Evolutionary conservation across 2,329 filamentous ascomycete species (phyloP), one percentile per base, ranked within the genome.

Genomic region (Emericellopsis atlantica): DNA sequence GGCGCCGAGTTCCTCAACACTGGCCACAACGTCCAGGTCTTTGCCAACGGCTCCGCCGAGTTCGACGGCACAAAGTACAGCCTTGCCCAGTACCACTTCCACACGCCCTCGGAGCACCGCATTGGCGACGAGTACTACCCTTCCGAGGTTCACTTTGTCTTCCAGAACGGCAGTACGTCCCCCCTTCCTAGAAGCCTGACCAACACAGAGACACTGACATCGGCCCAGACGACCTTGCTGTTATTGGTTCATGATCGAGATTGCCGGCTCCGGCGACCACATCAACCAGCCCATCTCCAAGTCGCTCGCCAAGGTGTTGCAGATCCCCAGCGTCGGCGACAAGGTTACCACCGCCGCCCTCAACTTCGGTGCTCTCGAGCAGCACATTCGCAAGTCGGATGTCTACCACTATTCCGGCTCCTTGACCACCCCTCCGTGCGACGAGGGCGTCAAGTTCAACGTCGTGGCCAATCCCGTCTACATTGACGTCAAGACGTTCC

Each of bases 401-500:
- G 55, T 72, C 41, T 67, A 64, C 49, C 62, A 64, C 43, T 78
- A 79, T 60, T 53, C 54, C 14, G 74, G 74, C 22, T 74, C 70
- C 11, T 61, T 78, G 23, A 78, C 74, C 36, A 76, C 73, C 0
- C 74, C 74, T 16, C 74, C 74, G 6, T 78, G 74, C 59, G 60
- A 61, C 15, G 71, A 77, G 56, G 69, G 66, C 23, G 56, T 78
- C 8, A 60, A 55, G 10, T 76, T 70, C 59, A 60, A 72, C 40
- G 53, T 75, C 32, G 65, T 65, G 45, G 55, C 61, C 43, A 48
- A 67, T 39, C 64, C 67, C n/a, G 50, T 75, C n/a, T 51, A 54
- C 35, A 53, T 75, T 41, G 58, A 62, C 45, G 63, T 70, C 15
- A 55, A 54, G 4, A 67, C 64, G 32, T 76, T 56, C 56, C 67